Evolutionary conservation across 2,329 filamentous ascomycete genomes (phyloP), one percentile per base, ranked within the genome.

Genomic region (Lachnellula hyalina): DNA sequence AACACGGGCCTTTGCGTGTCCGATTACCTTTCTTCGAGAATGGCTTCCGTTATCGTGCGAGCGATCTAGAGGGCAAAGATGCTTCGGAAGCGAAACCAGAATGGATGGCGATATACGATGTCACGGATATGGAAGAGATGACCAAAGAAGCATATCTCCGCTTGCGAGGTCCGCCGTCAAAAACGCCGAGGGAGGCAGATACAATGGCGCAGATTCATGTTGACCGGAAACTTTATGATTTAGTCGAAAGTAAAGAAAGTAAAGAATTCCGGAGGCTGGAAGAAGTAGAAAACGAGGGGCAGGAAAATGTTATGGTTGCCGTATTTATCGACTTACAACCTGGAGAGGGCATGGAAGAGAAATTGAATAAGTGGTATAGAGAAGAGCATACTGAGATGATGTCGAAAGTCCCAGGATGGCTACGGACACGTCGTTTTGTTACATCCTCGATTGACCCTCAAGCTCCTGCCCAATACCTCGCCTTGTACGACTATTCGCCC

Each of bases 31-130:
- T 87, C 64, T 84, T 92, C 68, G 69, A 74, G 62, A 94, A 90
- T 70, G 90, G 90, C 55, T 85, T 94, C 63, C 86, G 90, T 44
- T 96, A 91, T 73, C 80, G 78, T 25, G 86, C 88, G 8, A 80
- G 74, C 15, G 88, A 93, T 68, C 73, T 75, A 49, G 61, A 73
- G 9, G 66, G 65, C 21, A 51, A 45, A 1, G 40, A 55, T 47
- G 35, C 57, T 21, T 56, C 67, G 59, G 53, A 67, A 69, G 59
- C 64, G 71, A 75, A 51, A 68, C 90, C 89, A 1, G 79, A 84
- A 61, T 96, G 84, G 76, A 82, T 93, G 68, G 90, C 90, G 34
- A 74, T 86, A 53, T 96, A 96, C 77, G 90, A 96, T 70, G 83
- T 94, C 61, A 84, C 82, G 35, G 84, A 86, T 67, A 89, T 93